These are phyloP conservation scores for Salix exigua DNA, from an alignment of 345 rosid species.

Conservation along the genomic window DNA sequence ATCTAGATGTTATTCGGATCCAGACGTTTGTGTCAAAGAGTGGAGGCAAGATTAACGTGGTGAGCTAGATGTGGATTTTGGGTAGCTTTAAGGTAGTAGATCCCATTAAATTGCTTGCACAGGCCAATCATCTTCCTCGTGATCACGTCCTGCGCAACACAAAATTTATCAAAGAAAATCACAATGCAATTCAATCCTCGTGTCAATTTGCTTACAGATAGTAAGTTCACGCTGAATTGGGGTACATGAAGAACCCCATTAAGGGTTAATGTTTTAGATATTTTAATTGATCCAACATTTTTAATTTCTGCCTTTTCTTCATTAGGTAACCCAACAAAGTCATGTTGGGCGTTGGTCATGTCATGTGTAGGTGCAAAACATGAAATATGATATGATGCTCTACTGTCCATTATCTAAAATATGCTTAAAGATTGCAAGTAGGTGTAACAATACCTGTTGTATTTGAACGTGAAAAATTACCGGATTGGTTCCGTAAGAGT, in stretches of 20 bases:
- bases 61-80: neutral
- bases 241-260: slow-evolving; percentile 1
- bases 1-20: no score
- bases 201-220: slow-evolving; percentile 9
- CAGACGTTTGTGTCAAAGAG: slow-evolving; percentile 1
- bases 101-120: neutral
- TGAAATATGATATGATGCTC: neutral
- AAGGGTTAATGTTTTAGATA: neutral
- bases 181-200: neutral
- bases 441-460: no score
- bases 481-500: no score
- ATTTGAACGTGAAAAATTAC: no score
- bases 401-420: neutral
- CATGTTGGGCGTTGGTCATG: no score
- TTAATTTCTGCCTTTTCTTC: neutral
- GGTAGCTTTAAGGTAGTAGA: neutral
- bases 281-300: neutral
- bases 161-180: neutral
- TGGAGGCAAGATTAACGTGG: neutral
- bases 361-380: neutral
- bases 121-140: slow-evolving; percentile 12
- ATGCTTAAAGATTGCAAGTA: no score
- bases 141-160: slow-evolving; percentile 1
- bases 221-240: slow-evolving; percentile 8
- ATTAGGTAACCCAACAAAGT: neutral